These are phyloP conservation scores for Lagerstroemia speciosa DNA, from an alignment of 345 rosid species.

Conservation along the genomic window DNA sequence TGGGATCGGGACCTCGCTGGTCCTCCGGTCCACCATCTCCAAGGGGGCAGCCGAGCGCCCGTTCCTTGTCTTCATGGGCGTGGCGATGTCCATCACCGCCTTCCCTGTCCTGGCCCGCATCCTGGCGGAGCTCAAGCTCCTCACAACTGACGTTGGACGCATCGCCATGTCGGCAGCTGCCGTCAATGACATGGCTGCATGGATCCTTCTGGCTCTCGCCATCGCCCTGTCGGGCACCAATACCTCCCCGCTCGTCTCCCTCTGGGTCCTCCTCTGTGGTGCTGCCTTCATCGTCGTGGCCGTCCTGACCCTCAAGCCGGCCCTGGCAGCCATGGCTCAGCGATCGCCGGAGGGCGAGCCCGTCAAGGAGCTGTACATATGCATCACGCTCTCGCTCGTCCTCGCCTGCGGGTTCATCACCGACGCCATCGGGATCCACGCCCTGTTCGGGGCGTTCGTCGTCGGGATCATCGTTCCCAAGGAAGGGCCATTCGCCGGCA, in stretches of 20 bases:
- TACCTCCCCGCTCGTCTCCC: slow-evolving; percentile 23
- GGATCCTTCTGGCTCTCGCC: slow-evolving; percentile 40
- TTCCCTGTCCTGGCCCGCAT: slow-evolving; percentile 38
- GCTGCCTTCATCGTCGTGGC: slow-evolving; percentile 19
- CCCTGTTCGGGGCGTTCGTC: slow-evolving; percentile 37
- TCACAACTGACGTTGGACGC: slow-evolving; percentile 38
- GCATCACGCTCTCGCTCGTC: slow-evolving; percentile 24
- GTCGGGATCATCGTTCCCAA: slow-evolving; percentile 35
- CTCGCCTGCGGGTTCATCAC: slow-evolving; percentile 26
- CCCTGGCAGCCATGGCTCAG: slow-evolving; percentile 21
- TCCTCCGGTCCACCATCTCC: slow-evolving; percentile 47
- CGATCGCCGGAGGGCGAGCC: slow-evolving; percentile 37
- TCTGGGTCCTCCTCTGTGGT: slow-evolving; percentile 43
- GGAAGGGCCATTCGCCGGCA: slow-evolving; percentile 33
- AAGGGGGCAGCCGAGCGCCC: slow-evolving; percentile 34
- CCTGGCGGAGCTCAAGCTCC: slow-evolving; percentile 41
- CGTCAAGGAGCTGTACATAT: slow-evolving; percentile 34
- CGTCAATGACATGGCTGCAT: slow-evolving; percentile 38
- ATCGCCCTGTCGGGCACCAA: slow-evolving; percentile 25
- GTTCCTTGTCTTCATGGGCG: slow-evolving; percentile 44
- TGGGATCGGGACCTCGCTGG: slow-evolving; percentile 54
- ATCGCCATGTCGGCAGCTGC: slow-evolving; percentile 47
- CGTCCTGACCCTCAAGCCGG: slow-evolving; percentile 14
- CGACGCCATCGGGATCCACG: slow-evolving; percentile 37
- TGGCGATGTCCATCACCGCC: slow-evolving; percentile 40